Evolutionary conservation across 257 asterid species (phyloP), one percentile per base, ranked within the genome.

Genomic region (Coffea eugenioides): DNA sequence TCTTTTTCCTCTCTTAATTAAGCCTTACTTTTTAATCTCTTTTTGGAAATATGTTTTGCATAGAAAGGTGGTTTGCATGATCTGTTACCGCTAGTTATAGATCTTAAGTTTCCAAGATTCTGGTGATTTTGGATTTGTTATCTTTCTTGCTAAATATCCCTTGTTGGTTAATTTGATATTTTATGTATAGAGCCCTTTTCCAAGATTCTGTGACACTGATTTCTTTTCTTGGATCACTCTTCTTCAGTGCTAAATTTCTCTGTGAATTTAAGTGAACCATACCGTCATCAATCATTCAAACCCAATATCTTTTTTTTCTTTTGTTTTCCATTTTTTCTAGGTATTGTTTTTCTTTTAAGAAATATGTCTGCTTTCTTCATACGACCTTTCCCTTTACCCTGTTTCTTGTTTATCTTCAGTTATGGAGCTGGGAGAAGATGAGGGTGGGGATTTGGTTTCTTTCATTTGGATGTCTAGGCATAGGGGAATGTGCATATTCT

Each of bases 101-200:
- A 76, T 81, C 84, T 81, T 76, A 8, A 57, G 23, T 41, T 82
- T 78, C 74, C 72, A n/a, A 34, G 73, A 49, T 73, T 54, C 10
- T 70, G 20, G 16, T 49, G 51, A 52, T 51, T 49, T 6, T 78
- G 71, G 70, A 71, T 68, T 31, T 71, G 16, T 59, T 45, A 69
- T 18, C n/a, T 5, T 56, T 56, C 21, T 18, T 56, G 62, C 4
- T 18, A 56, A 56, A 49, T 69, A 20, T 13, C 9, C 66, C 73
- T 18, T 75, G 72, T 27, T 43, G 59, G 11, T 21, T 67, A 25
- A 48, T 71, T 77, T 81, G 62, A 23, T 70, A 12, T 15, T 76
- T 1, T 48, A 8, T 8, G 34, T 81, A 45, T 31, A n/a, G n/a
- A 49, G 27, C 62, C 43, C 62, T 25, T 72, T 59, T 67, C 34